These are phyloP conservation scores for Globisporangium rhizosaccharum DNA, from an alignment of 352 stramenopile species.

Conservation along the genomic window DNA sequence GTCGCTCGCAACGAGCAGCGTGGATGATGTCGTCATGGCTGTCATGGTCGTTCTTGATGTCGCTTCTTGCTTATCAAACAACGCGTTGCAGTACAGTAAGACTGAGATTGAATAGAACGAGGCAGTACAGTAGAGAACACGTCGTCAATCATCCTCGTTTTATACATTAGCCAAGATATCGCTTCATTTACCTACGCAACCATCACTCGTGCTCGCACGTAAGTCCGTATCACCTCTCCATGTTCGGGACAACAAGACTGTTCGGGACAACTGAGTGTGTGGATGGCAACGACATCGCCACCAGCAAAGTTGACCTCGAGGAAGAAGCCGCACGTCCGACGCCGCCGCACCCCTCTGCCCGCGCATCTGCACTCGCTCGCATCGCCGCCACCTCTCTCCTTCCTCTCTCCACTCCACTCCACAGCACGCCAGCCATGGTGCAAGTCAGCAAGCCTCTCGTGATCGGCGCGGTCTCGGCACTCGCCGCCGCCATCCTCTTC, in stretches of 20 bases:
- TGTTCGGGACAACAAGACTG: not conserved
- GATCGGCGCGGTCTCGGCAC: slow-evolving; percentile 58
- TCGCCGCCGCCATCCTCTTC: slow-evolving; percentile 49
- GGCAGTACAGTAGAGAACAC: too few species aligned
- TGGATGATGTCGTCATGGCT: not conserved
- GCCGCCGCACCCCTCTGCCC: not conserved
- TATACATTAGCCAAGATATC: too few species aligned
- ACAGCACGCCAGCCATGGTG: slow-evolving; percentile 35
- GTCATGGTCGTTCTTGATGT: not conserved
- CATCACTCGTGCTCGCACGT: too few species aligned
- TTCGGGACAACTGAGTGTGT: slow-evolving; percentile 3
- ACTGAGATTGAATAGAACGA: too few species aligned
- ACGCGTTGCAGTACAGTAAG: not conserved
- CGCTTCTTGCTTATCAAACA: too few species aligned
- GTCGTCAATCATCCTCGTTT: too few species aligned
- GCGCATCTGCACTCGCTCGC: not conserved
- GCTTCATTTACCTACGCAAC: too few species aligned
- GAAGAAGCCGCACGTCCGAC: slow-evolving; percentile 7
- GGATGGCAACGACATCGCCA: not conserved
- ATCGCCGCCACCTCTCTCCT: not conserved
- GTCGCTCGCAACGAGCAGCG: not conserved
- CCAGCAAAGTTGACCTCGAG: slow-evolving; percentile 5
- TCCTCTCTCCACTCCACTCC: not conserved
- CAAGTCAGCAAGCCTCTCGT: slow-evolving; percentile 79
- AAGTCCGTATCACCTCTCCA: too few species aligned